Conservation (phyloP, 2,329 filamentous ascomycete genomes). For the Claviceps arundinis region DNA sequence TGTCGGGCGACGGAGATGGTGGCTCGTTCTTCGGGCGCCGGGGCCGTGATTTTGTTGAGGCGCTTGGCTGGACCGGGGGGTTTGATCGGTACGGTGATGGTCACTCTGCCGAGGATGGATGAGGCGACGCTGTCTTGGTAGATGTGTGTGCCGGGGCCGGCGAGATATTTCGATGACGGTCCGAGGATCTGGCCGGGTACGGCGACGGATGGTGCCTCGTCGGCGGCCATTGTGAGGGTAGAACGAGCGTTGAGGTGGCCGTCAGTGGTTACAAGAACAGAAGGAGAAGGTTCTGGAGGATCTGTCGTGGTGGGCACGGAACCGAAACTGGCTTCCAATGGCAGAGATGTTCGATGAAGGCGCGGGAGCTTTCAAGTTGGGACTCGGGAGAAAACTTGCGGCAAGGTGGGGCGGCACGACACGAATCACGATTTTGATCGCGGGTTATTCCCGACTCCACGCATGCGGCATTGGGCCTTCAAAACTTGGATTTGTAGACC, state of each 20-base stretch:
- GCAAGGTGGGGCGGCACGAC: background rate
- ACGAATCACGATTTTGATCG: background rate
- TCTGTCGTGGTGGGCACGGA: background rate
- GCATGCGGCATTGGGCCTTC: background rate
- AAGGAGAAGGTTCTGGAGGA: background rate
- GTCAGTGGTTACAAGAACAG: background rate
- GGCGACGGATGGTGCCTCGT: slow-evolving; percentile 39
- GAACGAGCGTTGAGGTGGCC: background rate
- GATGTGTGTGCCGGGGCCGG: slow-evolving; percentile 77
- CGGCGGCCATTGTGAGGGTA: slow-evolving; percentile 18
- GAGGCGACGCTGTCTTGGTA: slow-evolving; percentile 63
- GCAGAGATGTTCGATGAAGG: background rate
- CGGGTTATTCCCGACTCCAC: background rate
- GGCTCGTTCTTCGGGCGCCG: slow-evolving; percentile 29
- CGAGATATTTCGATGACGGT: slow-evolving; percentile 47
- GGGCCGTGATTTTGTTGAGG: slow-evolving; percentile 41
- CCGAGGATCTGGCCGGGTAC: slow-evolving; percentile 77
- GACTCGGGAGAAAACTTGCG: background rate
- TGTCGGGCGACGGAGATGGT: slow-evolving; percentile 43
- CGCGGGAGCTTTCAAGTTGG: background rate
- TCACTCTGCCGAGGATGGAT: slow-evolving; percentile 65
- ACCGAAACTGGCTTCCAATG: too few species aligned
- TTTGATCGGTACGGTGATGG: slow-evolving; percentile 35
- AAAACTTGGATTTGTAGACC: background rate
- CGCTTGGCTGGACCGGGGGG: slow-evolving; percentile 41